A percentile compares a stretch with the other conserved stretches of the same genome.
These are phyloP conservation scores for Alectoria sarmentosa DNA, from an alignment of 495 filamentous ascomycete species.

Conservation along the genomic window DNA sequence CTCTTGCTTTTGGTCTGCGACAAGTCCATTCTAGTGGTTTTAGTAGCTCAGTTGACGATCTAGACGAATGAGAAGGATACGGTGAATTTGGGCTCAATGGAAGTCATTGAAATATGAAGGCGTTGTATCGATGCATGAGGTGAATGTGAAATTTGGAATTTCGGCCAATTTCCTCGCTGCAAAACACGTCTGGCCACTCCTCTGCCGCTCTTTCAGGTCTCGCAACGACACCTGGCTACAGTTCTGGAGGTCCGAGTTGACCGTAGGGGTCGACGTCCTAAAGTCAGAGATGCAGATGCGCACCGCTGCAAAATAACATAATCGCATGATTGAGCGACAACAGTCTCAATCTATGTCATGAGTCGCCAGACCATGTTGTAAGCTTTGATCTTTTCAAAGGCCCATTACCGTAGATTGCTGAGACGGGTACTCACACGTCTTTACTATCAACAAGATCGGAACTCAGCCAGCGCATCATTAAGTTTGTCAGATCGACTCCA, in stretches of 20 bases:
- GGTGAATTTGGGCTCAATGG: not conserved
- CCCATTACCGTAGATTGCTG: too few species aligned
- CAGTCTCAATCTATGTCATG: not conserved
- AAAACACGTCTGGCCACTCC: not conserved
- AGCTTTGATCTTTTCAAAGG: not conserved
- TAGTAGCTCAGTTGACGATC: not conserved
- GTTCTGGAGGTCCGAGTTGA: not conserved
- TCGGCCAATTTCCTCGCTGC: not conserved
- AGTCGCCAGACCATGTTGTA: not conserved
- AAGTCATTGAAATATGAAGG: not conserved
- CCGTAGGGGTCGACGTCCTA: not conserved
- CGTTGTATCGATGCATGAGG: not conserved
- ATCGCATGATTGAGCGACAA: not conserved
- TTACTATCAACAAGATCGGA: not conserved
- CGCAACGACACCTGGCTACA: not conserved
- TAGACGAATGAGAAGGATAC: not conserved
- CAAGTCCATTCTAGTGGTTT: not conserved
- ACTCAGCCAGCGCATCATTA: not conserved
- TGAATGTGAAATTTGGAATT: not conserved
- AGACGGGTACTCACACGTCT: not conserved
- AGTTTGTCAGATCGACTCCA: not conserved
- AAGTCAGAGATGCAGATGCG: not conserved
- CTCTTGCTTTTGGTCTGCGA: slow-evolving; percentile 6
- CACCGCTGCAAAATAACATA: not conserved
- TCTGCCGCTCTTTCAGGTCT: not conserved